These are phyloP conservation scores for Arthrobotrys megalospora DNA, from an alignment of 2,329 filamentous ascomycete genomes.

Conservation along the genomic window DNA sequence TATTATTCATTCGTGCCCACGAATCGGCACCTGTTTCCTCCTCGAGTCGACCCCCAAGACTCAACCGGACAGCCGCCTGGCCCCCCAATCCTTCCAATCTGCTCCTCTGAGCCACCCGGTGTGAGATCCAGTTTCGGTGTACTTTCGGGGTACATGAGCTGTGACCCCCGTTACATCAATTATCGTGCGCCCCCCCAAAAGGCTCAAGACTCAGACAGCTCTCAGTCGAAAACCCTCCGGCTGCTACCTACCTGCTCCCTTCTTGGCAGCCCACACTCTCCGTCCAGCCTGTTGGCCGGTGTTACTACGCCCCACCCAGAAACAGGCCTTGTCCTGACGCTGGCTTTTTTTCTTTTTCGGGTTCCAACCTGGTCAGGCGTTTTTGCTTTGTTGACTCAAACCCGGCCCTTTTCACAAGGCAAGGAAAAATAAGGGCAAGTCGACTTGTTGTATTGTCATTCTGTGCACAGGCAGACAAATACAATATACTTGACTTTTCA, in stretches of 20 bases:
- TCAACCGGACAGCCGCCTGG: constrained; percentile 42
- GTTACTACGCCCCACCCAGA: constrained; percentile 50
- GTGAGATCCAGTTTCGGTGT: constrained; percentile 44
- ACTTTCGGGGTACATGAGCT: constrained; percentile 56
- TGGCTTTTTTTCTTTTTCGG: constrained; percentile 46
- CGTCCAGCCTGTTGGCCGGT: constrained; percentile 53
- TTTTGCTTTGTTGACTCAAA: constrained; percentile 58
- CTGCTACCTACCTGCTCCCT: constrained; percentile 55
- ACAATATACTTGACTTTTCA: constrained; percentile 57
- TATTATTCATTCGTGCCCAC: constrained; percentile 21
- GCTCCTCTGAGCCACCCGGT: constrained; percentile 40
- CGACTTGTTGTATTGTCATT: constrained; percentile 56
- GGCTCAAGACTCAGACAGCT: constrained; percentile 44
- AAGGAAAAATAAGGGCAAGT: constrained; percentile 48
- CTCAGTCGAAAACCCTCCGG: constrained; percentile 57
- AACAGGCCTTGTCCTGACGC: constrained; percentile 58
- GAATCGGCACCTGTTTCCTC: constrained; percentile 60
- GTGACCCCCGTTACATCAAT: constrained; percentile 57
- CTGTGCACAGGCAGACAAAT: constrained; percentile 56
- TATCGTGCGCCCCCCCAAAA: constrained; percentile 56
- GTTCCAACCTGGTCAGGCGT: constrained; percentile 26
- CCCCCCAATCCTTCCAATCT: constrained; percentile 40
- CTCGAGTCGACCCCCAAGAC: constrained; percentile 55
- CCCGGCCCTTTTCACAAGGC: constrained; percentile 59
- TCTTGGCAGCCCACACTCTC: constrained; percentile 47